These are phyloP conservation scores for Diaporthe australafricana DNA, from an alignment of 2,329 filamentous ascomycete species.

Conservation along the genomic window DNA sequence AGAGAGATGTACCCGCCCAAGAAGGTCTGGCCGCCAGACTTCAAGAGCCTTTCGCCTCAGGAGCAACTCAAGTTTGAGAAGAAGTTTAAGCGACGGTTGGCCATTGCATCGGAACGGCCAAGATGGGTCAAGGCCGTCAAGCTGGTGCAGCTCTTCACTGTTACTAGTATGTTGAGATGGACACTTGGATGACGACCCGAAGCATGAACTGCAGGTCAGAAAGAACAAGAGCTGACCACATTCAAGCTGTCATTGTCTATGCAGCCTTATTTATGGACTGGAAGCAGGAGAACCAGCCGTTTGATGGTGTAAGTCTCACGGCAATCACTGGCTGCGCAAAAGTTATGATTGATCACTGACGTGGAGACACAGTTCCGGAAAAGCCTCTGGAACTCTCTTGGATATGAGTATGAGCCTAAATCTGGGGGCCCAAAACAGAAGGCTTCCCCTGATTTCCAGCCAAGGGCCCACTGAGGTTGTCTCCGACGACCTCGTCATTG, in stretches of 20 bases:
- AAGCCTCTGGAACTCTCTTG: slow-evolving; percentile 41
- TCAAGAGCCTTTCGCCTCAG: slow-evolving; percentile 74
- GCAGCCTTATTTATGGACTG: slow-evolving; percentile 73
- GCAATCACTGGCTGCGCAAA: slow-evolving; percentile 3
- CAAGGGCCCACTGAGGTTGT: neutral
- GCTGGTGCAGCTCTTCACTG: slow-evolving; percentile 71
- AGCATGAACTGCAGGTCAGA: neutral
- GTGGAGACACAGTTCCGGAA: slow-evolving; percentile 39
- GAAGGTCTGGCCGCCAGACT: slow-evolving; percentile 83
- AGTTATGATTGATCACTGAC: slow-evolving; percentile 36
- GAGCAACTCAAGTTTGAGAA: slow-evolving; percentile 84
- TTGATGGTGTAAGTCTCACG: slow-evolving; percentile 56
- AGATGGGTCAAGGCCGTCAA: slow-evolving; percentile 74
- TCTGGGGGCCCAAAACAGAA: slow-evolving; percentile 20
- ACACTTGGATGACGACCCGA: neutral
- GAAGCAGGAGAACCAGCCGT: slow-evolving; percentile 58
- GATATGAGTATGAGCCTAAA: slow-evolving; percentile 28
- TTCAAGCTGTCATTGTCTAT: slow-evolving; percentile 64
- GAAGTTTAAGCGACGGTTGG: slow-evolving; percentile 78
- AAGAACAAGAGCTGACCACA: neutral
- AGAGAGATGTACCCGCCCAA: slow-evolving; percentile 72
- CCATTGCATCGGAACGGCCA: slow-evolving; percentile 71
- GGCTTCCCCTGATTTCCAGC: neutral
- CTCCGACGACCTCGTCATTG: neutral
- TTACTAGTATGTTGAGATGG: slow-evolving; percentile 61